Conservation (phyloP, 2,329 filamentous ascomycete species). For the Exophiala calicioides region DNA sequence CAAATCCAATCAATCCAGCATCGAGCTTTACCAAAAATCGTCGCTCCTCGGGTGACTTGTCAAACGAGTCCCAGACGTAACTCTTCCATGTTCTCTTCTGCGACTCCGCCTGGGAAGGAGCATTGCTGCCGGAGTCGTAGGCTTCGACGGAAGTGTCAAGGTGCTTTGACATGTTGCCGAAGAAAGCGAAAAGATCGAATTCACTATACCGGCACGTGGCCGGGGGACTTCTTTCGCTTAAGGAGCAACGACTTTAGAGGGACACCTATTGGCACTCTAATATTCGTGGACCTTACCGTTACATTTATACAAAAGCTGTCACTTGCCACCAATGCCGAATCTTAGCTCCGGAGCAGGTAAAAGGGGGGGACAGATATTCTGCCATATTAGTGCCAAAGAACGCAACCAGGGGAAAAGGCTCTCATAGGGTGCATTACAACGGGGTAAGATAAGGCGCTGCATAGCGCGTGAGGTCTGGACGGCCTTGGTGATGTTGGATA, state of each 20-base stretch:
- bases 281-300: no score
- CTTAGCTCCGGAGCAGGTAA: neutral
- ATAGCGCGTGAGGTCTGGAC: neutral
- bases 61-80: constrained; percentile 56
- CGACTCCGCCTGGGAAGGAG: neutral
- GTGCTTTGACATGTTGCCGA: neutral
- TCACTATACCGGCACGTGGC: no score
- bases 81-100: constrained; percentile 47
- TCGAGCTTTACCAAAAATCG: constrained; percentile 59
- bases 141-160: neutral
- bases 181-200: neutral
- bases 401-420: neutral
- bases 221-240: no score
- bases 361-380: neutral
- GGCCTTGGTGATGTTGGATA: no score
- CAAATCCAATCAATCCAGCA: constrained; percentile 57
- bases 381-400: neutral
- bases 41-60: constrained; percentile 53
- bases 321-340: neutral
- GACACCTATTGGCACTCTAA: neutral
- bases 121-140: neutral
- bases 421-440: neutral
- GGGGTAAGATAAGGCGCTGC: neutral
- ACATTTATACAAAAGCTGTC: no score
- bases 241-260: neutral